Evolutionary conservation across 371 early-diverging fungal species (phyloP), one percentile per base, ranked within the genome.

Genomic region (Mortierella polycephala): DNA sequence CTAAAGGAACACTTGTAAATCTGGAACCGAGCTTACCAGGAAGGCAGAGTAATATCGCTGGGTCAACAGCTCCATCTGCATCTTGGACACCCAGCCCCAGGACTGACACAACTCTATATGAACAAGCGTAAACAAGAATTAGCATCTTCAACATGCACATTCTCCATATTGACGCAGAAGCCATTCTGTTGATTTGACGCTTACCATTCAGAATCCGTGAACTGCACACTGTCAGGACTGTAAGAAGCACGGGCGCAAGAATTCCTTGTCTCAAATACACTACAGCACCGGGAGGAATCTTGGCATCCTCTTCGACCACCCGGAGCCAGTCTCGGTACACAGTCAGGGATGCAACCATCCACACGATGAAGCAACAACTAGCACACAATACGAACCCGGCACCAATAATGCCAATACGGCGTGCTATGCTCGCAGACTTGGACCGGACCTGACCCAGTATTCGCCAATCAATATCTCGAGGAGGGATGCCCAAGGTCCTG

Each of bases 131-230:
- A 42, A 51, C 20, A 42, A 47, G 39, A 23, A 20, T 6, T 23
- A 23, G 30, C 16, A 23, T 20, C n/a, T n/a, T n/a, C n/a, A n/a
- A n/a, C n/a, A n/a, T n/a, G n/a, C 39, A 4, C 7, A 47, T 14
- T 7, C 16, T 7, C 16, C 7, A 18, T 1, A 18, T 1, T n/a
- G 7, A n/a, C 5, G 2, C 44, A 40, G 3, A 30, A 30, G 30
- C 30, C 30, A 2, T 30, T 30, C 30, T 30, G 30, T 4, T 30
- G 30, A 30, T 30, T 30, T 30, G 30, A 30, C 4, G 3, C 44
- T 46, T 73, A 73, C 73, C 73, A 52, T 67, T 73, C 13, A 73
- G 41, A 40, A 73, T 62, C 63, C 73, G 63, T 1, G 73, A 53
- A 1, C 47, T 52, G 18, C 56, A 57, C n/a, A 57, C 16, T 64